phyloP scores from a whole-genome alignment of 768 basidiomycete species.

The Hericium coralloides region DNA sequence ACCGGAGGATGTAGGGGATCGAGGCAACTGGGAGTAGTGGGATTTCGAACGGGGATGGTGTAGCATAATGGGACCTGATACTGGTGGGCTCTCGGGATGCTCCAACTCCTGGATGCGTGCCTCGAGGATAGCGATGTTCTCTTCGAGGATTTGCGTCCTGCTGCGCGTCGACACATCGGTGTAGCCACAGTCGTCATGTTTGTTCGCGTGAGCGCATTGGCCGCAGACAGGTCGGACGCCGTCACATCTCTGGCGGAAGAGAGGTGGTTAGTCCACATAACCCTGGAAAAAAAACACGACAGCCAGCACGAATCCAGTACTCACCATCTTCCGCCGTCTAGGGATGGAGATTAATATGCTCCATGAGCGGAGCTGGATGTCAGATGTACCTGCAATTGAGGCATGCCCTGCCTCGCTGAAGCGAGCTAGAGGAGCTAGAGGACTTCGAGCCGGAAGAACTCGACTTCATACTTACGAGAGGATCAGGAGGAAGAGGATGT shows the following conservation, averaged over 20 bases:
- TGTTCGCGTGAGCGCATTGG: slow-evolving; percentile 46
- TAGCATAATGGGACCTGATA: slow-evolving; percentile 6
- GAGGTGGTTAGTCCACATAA: background rate
- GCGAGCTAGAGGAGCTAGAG: slow-evolving; percentile 6
- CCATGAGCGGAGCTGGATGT: background rate
- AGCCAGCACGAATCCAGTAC: background rate
- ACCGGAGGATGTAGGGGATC: too few relatives aligned
- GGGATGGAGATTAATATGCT: background rate
- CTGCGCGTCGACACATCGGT: slow-evolving; percentile 51
- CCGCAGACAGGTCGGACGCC: slow-evolving; percentile 56
- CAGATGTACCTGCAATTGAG: slow-evolving; percentile 14
- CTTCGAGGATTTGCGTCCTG: slow-evolving; percentile 49
- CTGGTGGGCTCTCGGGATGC: slow-evolving; percentile 3
- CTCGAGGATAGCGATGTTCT: slow-evolving; percentile 44
- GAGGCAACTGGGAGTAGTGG: background rate
- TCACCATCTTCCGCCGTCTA: slow-evolving; percentile 15
- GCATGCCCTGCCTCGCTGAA: slow-evolving; percentile 16
- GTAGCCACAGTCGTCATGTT: slow-evolving; percentile 63
- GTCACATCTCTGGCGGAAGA: slow-evolving; percentile 48
- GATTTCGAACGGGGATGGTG: slow-evolving; percentile 12
- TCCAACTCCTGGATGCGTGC: slow-evolving; percentile 32
- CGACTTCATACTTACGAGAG: too few relatives aligned
- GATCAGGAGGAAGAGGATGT: too few relatives aligned
- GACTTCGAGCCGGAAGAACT: too few relatives aligned
- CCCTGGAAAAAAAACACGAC: background rate